Evolutionary conservation across 129 eudicot genomes (phyloP).

Genomic region (Kitagawia praeruptora): DNA sequence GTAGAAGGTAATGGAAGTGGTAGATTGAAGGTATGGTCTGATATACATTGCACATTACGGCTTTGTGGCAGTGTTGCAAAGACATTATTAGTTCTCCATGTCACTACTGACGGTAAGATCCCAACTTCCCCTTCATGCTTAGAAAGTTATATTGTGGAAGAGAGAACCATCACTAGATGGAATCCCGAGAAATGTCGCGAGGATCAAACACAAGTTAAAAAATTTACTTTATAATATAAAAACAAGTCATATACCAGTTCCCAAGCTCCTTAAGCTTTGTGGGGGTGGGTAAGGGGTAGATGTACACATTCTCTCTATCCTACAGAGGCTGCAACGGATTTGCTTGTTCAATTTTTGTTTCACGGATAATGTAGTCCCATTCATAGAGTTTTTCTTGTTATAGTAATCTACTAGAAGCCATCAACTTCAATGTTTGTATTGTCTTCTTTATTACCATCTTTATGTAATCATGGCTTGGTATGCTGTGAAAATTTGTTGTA

Average conservation of each 20-base stretch:
- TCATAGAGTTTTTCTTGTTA: too few relatives aligned
- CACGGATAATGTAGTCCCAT: too few relatives aligned
- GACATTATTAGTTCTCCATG: neutral
- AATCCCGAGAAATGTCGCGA: conserved; percentile 61
- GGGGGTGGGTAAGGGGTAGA: too few relatives aligned
- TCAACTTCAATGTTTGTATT: too few relatives aligned
- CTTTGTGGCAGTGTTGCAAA: conserved; percentile 7
- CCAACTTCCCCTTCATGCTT: conserved; percentile 33
- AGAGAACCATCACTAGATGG: conserved; percentile 68
- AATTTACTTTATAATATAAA: neutral
- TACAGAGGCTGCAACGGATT: too few relatives aligned
- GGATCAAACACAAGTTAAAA: conserved; percentile 14
- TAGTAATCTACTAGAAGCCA: too few relatives aligned
- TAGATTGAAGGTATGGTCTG: conserved; percentile 75
- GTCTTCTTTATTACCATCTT: too few relatives aligned
- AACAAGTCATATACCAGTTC: neutral
- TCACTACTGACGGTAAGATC: conserved; percentile 10
- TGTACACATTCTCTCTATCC: too few relatives aligned
- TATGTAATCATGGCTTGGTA: too few relatives aligned
- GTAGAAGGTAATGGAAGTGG: conserved; percentile 25
- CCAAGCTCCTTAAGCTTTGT: too few relatives aligned
- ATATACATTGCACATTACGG: conserved; percentile 54
- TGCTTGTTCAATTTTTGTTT: too few relatives aligned
- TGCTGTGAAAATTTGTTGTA: too few relatives aligned
- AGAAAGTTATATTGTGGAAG: conserved; percentile 44